These are phyloP conservation scores for Suaeda aralocaspica DNA, from an alignment of 148 eudicot genomes.

Conservation along the genomic window DNA sequence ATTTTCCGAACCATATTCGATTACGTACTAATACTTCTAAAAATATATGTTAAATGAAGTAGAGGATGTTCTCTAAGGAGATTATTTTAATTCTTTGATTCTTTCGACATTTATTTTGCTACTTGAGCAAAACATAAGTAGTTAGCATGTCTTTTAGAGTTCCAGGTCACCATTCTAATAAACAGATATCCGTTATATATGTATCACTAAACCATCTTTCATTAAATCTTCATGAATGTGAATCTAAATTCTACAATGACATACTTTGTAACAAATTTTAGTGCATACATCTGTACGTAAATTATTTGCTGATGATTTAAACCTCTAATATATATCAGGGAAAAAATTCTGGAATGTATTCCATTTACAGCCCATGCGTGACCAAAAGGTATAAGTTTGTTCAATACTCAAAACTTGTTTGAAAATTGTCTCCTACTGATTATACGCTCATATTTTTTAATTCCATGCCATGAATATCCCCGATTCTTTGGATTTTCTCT, in stretches of 20 bases:
- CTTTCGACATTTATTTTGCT: neutral
- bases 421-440: slow-evolving; percentile 2
- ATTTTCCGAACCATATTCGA: neutral
- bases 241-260: neutral
- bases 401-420: slow-evolving; percentile 2
- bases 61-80: neutral
- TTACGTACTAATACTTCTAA: neutral
- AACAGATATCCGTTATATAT: no score
- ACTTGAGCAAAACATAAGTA: neutral
- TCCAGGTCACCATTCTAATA: neutral
- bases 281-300: neutral
- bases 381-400: slow-evolving; percentile 63
- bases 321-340: slow-evolving; percentile 38
- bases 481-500: neutral
- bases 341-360: slow-evolving; percentile 98
- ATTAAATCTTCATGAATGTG: neutral
- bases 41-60: neutral
- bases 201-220: neutral
- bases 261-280: neutral
- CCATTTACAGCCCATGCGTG: slow-evolving; percentile 99
- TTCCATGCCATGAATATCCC: neutral
- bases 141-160: neutral
- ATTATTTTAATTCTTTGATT: neutral
- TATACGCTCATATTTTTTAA: neutral
- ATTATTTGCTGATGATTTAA: slow-evolving; percentile 5